Percentiles rank a stretch among this genome's conserved stretches.
Evolutionary conservation across 2,329 filamentous ascomycete genomes (phyloP).

Genomic region (Hypoxylon rubiginosum): DNA sequence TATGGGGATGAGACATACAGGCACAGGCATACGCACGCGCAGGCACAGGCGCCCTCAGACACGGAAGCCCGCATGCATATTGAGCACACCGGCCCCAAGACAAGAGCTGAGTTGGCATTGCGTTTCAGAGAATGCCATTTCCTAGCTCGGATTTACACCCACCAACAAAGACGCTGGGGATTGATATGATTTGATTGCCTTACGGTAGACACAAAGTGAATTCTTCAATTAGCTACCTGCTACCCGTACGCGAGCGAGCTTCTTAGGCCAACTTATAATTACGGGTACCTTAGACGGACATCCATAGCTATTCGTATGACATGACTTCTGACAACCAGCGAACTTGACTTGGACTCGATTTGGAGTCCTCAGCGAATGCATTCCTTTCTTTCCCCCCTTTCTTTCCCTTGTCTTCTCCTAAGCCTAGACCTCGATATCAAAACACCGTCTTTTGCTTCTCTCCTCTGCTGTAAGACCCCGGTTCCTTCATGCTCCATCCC

Average conservation of each 20-base stretch:
- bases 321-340: constrained; percentile 15
- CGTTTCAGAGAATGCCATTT: background rate
- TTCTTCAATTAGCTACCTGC: background rate
- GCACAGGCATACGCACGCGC: background rate
- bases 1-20: background rate
- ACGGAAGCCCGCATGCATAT: constrained; percentile 5
- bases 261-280: background rate
- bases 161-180: background rate
- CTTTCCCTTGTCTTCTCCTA: background rate
- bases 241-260: background rate
- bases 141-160: background rate
- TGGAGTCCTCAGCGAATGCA: constrained; percentile 35
- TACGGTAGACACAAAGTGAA: background rate
- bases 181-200: background rate
- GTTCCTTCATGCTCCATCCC: constrained; percentile 15
- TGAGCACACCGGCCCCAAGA: background rate
- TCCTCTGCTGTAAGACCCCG: background rate
- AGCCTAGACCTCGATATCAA: background rate
- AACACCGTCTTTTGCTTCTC: background rate
- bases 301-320: constrained; percentile 21
- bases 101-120: constrained; percentile 2
- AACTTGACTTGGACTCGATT: constrained; percentile 9
- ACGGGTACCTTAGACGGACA: constrained; percentile 17
- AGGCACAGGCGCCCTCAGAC: background rate
- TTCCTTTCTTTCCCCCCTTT: constrained; percentile 5